These are phyloP conservation scores for Chaetomiaceae sp. DNA, from an alignment of 2,329 filamentous ascomycete species.

Conservation along the genomic window DNA sequence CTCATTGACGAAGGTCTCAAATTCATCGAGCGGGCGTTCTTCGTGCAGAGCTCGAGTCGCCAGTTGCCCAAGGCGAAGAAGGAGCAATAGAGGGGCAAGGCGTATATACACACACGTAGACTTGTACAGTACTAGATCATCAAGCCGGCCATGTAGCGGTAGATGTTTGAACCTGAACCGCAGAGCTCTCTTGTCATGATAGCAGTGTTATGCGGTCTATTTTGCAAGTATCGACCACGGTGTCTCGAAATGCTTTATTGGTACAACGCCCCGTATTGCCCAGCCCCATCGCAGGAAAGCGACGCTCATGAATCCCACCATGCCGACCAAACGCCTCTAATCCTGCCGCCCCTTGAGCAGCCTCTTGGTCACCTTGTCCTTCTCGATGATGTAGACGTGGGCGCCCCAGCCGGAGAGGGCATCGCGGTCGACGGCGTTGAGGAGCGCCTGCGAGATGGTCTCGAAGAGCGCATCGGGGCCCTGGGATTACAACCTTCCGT, in stretches of 20 bases:
- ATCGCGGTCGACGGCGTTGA: constrained; percentile 95
- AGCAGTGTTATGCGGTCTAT: constrained; percentile 1
- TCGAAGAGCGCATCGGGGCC: constrained; percentile 93
- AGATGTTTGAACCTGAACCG: background rate
- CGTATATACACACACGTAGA: constrained; percentile 20
- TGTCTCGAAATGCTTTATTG: constrained; percentile 11
- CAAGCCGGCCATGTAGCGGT: background rate
- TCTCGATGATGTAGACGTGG: constrained; percentile 99
- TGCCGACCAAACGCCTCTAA: constrained; percentile 40
- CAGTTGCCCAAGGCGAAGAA: constrained; percentile 47
- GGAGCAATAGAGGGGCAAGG: constrained; percentile 41
- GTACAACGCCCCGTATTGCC: constrained; percentile 15
- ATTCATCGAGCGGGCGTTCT: constrained; percentile 64
- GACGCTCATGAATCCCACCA: background rate
- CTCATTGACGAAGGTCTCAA: constrained; percentile 83
- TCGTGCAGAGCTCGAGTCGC: constrained; percentile 48
- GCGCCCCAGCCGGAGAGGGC: constrained; percentile 97
- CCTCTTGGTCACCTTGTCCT: constrained; percentile 99
- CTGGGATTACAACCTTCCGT: constrained; percentile 40
- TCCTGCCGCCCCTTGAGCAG: constrained; percentile 98
- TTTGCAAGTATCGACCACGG: constrained; percentile 3
- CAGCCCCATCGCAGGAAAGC: background rate
- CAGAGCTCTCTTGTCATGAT: background rate
- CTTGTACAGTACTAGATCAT: constrained; percentile 20
- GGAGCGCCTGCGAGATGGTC: constrained; percentile 90